These are phyloP conservation scores for Rosa rugosa DNA, from an alignment of 306 rosid genomes.

Conservation along the genomic window DNA sequence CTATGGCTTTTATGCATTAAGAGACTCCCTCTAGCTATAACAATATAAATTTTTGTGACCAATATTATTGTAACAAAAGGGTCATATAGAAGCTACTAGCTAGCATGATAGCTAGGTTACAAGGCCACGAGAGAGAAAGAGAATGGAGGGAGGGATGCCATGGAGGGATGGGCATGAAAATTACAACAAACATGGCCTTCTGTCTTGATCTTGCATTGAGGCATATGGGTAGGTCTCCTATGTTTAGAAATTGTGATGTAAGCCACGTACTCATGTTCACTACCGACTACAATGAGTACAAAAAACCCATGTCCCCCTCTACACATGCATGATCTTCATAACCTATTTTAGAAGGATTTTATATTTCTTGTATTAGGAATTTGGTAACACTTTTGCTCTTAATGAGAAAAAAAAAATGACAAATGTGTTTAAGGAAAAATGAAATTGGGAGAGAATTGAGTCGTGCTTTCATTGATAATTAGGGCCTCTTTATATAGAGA, in stretches of 20 bases:
- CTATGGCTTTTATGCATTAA: too few species aligned
- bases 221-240: slow-evolving; percentile 35
- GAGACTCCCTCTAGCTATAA: too few species aligned
- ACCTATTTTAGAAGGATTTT: neutral
- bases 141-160: neutral
- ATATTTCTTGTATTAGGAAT: neutral
- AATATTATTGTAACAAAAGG: neutral
- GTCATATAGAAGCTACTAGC: slow-evolving; percentile 1
- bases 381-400: neutral
- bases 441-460: too few species aligned
- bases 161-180: slow-evolving; percentile 27
- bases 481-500: too few species aligned
- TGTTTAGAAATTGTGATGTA: slow-evolving; percentile 28
- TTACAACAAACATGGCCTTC: slow-evolving; percentile 30
- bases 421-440: too few species aligned
- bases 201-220: slow-evolving; percentile 29
- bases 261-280: slow-evolving; percentile 37
- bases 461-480: too few species aligned
- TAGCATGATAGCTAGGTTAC: neutral
- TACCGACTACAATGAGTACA: slow-evolving; percentile 12
- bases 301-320: neutral
- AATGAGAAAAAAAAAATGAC: neutral
- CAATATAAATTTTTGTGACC: neutral
- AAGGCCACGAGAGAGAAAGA: neutral
- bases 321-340: neutral